phyloP scores from a whole-genome alignment of 2,329 filamentous ascomycete species.

The Fusarium torreyae region DNA sequence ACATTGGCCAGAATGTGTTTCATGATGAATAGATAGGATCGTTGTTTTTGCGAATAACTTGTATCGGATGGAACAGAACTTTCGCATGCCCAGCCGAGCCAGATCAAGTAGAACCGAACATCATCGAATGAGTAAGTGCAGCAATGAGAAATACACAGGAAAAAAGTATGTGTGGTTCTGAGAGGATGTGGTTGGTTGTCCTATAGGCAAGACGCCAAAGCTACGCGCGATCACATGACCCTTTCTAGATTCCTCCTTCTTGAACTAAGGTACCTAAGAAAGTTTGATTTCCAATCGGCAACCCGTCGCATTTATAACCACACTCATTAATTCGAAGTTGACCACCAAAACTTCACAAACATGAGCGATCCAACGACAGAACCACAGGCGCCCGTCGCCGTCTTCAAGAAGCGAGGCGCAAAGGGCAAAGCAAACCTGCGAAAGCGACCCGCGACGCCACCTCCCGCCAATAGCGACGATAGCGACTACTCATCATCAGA shows the following conservation, averaged over 20 bases:
- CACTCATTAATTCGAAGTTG: not conserved
- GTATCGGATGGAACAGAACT: too few species aligned
- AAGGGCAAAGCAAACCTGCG: constrained; percentile 84
- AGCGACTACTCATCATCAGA: constrained; percentile 80
- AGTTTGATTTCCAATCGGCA: constrained; percentile 39
- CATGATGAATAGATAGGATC: too few species aligned
- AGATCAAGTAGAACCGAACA: too few species aligned
- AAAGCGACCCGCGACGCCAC: constrained; percentile 85
- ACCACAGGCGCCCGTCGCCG: constrained; percentile 67
- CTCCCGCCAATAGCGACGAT: constrained; percentile 74
- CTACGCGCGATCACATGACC: constrained; percentile 35
- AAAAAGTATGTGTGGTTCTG: too few species aligned
- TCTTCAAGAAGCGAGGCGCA: constrained; percentile 89
- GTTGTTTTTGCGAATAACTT: too few species aligned
- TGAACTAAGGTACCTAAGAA: constrained; percentile 6
- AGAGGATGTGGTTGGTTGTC: not conserved
- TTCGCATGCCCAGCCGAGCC: too few species aligned
- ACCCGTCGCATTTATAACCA: constrained; percentile 5
- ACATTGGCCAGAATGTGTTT: too few species aligned
- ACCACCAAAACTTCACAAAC: constrained; percentile 1
- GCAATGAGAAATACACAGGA: too few species aligned
- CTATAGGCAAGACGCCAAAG: constrained; percentile 14
- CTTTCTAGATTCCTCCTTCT: constrained; percentile 31
- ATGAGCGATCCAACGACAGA: constrained; percentile 43
- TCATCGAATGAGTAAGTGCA: too few species aligned